Base-by-base conservation (phyloP, 129 eudicot genomes). In the Flaveria sonorensis region DNA sequence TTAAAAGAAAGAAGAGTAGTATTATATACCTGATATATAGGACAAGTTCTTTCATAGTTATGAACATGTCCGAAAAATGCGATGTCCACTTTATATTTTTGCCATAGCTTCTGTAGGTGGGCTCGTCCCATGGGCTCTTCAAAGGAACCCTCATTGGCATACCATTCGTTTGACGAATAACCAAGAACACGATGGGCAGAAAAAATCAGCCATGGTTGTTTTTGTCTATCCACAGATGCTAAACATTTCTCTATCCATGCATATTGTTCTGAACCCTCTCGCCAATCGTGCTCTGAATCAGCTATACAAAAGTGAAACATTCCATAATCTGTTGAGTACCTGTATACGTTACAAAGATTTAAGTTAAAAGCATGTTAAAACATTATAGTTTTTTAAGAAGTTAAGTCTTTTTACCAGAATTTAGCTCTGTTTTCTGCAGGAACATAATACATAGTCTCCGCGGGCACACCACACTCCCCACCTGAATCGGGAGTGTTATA, bases 241-340 rank as follows among this genome's bases (percentile, higher is more conserved):
- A 91, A 61, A 77, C 97, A 91, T 46, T 82, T 39, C 70, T 88
- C 94, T 19, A 91, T 83, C 79, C 87, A 91, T 36, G 65, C 78
- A 79, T 91, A 87, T 39, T 91, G 97, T 71, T 91, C 97, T 13
- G 94, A 69, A 24, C 97, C 97, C 79, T 88, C 97, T 68, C 97
- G 81, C 97, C 97, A 91, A 70, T 91, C 97, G 59, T 91, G 94
- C 84, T 91, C 92, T 14, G 82, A 83, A 60, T 88, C 92, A 3
- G 94, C 94, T 80, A 91, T 86, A 83, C 93, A 91, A 72, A 91
- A 91, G 50, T 73, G 91, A 73, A 91, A 91, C 97, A 91, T 88
- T 9, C 93, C 97, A 80, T 88, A 88, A 81, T 91, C 89, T 20
- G 90, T 81, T 23, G 89, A 83, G 10, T 60, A 60, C 59, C 59